These are phyloP conservation scores for Sphagnurus paluster DNA, from an alignment of 1,284 basidiomycete genomes.

Conservation along the genomic window DNA sequence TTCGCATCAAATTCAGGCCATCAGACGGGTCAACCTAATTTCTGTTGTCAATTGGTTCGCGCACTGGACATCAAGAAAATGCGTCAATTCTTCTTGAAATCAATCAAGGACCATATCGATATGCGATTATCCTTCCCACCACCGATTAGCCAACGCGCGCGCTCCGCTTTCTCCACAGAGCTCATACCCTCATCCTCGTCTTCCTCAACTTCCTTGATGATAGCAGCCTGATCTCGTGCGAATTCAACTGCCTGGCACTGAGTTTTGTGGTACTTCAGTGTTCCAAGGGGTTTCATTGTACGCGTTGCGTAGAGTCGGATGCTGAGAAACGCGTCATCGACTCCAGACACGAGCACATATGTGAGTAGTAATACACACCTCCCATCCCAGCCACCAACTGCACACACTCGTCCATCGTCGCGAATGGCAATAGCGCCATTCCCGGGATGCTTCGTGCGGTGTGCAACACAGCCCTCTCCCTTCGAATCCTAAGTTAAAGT, in stretches of 20 bases:
- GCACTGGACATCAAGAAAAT: too few relatives aligned
- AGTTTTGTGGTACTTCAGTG: slow-evolving; percentile 76
- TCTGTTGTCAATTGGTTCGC: too few relatives aligned
- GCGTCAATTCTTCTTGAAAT: slow-evolving; percentile 47
- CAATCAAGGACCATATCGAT: slow-evolving; percentile 77
- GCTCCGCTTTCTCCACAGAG: slow-evolving; percentile 52
- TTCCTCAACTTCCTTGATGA: slow-evolving; percentile 46
- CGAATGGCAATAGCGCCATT: slow-evolving; percentile 74
- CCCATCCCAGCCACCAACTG: slow-evolving; percentile 89
- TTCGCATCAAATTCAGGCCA: too few relatives aligned
- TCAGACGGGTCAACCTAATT: too few relatives aligned
- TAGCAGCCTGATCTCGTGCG: slow-evolving; percentile 42
- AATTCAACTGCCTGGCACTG: slow-evolving; percentile 73
- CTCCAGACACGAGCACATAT: not conserved
- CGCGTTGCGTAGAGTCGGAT: slow-evolving; percentile 78
- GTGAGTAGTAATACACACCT: slow-evolving; percentile 47
- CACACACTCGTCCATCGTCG: slow-evolving; percentile 75
- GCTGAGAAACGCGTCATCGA: slow-evolving; percentile 40
- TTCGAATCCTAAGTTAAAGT: not conserved
- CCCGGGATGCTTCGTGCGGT: slow-evolving; percentile 78
- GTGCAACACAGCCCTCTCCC: slow-evolving; percentile 16
- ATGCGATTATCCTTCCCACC: slow-evolving; percentile 77
- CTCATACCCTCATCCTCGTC: slow-evolving; percentile 52
- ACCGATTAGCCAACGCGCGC: slow-evolving; percentile 68
- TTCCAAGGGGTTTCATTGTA: slow-evolving; percentile 76